These are phyloP conservation scores for Sugiyamaella grinbergsii DNA, from an alignment of 1,139 yeast genomes.

Conservation along the genomic window DNA sequence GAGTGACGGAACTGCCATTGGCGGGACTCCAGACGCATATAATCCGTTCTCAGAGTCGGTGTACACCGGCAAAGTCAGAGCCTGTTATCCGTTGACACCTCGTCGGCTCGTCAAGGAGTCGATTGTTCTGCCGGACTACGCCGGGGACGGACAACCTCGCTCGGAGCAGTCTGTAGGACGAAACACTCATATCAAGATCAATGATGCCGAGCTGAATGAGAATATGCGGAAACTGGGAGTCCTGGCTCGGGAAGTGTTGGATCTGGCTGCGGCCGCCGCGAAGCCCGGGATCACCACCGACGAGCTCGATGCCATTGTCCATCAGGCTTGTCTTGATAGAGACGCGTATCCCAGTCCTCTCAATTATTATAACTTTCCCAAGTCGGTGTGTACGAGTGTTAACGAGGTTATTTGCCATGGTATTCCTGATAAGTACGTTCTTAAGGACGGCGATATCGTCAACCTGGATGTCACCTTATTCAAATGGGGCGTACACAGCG, in stretches of 20 bases:
- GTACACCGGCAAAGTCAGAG: conserved; percentile 74
- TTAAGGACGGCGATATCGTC: conserved; percentile 92
- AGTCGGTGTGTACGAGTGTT: conserved; percentile 88
- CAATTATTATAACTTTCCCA: conserved; percentile 93
- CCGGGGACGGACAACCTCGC: conserved; percentile 74
- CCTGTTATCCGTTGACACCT: conserved; percentile 79
- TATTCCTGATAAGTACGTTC: conserved; percentile 83
- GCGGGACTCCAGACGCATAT: conserved; percentile 48
- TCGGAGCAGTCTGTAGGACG: conserved; percentile 69
- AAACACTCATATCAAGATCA: conserved; percentile 62
- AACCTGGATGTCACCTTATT: conserved; percentile 87
- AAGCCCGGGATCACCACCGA: conserved; percentile 93
- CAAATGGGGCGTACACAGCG: conserved; percentile 89
- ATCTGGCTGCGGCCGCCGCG: conserved; percentile 78
- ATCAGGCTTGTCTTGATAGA: conserved; percentile 83
- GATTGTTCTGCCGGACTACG: conserved; percentile 82
- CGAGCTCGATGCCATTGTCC: conserved; percentile 83
- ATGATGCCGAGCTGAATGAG: conserved; percentile 65
- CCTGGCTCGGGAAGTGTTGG: conserved; percentile 85
- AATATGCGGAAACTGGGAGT: conserved; percentile 72
- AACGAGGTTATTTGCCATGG: conserved; percentile 98
- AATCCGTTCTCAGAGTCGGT: conserved; percentile 84
- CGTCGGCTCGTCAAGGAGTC: conserved; percentile 69
- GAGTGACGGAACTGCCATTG: conserved; percentile 10
- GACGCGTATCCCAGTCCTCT: conserved; percentile 94